These are phyloP conservation scores for Colletotrichum nymphaeae DNA, from an alignment of 2,329 filamentous ascomycete genomes.

Conservation along the genomic window DNA sequence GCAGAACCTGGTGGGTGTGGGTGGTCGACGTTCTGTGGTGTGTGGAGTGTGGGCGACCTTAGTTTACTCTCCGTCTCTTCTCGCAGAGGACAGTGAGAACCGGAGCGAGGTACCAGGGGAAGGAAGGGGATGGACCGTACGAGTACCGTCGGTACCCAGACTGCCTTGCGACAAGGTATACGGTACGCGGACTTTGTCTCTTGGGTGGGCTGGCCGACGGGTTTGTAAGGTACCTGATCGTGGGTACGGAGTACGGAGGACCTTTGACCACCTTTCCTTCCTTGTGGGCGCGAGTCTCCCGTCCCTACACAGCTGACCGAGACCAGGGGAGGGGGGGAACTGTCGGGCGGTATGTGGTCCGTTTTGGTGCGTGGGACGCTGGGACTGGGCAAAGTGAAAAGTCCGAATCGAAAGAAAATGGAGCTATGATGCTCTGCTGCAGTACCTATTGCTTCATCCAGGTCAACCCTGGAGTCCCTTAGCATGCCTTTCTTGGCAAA, in stretches of 20 bases:
- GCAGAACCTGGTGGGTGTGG: too few species aligned
- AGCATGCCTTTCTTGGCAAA: slow-evolving; percentile 27
- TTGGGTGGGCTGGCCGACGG: background rate
- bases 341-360: slow-evolving; percentile 20
- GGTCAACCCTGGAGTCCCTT: slow-evolving; percentile 20
- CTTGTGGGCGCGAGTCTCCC: background rate
- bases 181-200: background rate
- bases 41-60: background rate
- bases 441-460: slow-evolving; percentile 22
- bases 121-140: background rate
- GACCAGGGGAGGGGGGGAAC: background rate
- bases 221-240: background rate
- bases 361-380: slow-evolving; percentile 13
- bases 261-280: background rate
- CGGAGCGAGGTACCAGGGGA: background rate
- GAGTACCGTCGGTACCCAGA: background rate
- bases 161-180: slow-evolving; percentile 2
- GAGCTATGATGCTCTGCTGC: slow-evolving; percentile 34
- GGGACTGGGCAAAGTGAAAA: slow-evolving; percentile 3
- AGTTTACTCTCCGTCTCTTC: slow-evolving; percentile 1
- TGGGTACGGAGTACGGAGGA: background rate
- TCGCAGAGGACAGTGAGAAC: background rate
- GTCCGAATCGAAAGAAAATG: slow-evolving; percentile 13
- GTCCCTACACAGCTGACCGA: slow-evolving; percentile 32
- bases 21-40: background rate